Percentiles rank a stretch among this genome's conserved stretches.
These are phyloP conservation scores for Senna siamea DNA, from an alignment of 306 rosid species.

Conservation along the genomic window DNA sequence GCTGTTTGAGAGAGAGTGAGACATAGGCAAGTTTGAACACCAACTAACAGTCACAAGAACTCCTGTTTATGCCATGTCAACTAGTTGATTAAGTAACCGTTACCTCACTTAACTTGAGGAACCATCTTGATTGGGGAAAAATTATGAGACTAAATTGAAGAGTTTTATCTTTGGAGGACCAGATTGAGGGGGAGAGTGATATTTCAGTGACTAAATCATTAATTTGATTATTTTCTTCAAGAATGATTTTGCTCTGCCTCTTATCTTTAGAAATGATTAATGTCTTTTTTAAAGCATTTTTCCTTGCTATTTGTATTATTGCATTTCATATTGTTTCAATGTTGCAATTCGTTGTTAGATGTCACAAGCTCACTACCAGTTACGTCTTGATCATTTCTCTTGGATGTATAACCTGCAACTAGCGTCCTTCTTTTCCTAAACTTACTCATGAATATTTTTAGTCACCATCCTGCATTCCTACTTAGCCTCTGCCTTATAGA, in stretches of 20 bases:
- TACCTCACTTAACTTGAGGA: too few species aligned
- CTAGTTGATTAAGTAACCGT: too few species aligned
- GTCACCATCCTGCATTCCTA: not conserved
- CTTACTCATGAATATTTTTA: not conserved
- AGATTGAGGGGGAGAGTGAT: too few species aligned
- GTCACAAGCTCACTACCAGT: not conserved
- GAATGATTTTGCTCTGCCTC: conserved; percentile 8
- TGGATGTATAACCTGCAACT: not conserved
- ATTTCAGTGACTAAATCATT: too few species aligned
- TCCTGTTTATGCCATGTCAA: too few species aligned
- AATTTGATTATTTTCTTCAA: too few species aligned
- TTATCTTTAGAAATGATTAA: not conserved
- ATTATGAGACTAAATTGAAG: too few species aligned
- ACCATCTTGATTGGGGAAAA: too few species aligned
- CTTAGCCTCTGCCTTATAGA: not conserved
- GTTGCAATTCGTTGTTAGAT: conserved; percentile 1
- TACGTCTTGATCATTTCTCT: not conserved
- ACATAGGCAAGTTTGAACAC: too few species aligned
- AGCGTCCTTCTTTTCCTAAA: not conserved
- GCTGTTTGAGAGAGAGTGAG: too few species aligned
- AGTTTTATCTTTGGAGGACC: too few species aligned
- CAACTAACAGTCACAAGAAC: too few species aligned
- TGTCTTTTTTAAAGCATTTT: conserved; percentile 8
- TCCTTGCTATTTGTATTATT: not conserved
- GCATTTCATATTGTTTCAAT: not conserved